Conservation (phyloP, 768 basidiomycete genomes). For the Boletus edulis region DNA sequence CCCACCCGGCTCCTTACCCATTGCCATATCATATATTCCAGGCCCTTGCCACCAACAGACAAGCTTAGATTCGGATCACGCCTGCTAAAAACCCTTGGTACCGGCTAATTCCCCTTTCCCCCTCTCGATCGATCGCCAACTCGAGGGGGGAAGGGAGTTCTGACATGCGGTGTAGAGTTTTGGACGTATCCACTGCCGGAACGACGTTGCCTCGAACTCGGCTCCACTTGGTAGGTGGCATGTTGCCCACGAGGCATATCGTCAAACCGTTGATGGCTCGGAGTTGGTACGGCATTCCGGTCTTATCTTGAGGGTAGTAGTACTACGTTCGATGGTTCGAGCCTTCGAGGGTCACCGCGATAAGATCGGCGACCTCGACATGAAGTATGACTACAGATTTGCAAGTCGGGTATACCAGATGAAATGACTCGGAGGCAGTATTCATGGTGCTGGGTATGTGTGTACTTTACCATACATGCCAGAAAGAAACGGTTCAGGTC, state of each 20-base stretch:
- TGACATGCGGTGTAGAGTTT: slow-evolving; percentile 14
- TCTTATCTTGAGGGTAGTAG: neutral
- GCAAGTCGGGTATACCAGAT: neutral
- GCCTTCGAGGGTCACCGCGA: neutral
- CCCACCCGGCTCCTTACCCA: too few species aligned
- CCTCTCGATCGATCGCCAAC: slow-evolving; percentile 6
- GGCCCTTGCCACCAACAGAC: too few species aligned
- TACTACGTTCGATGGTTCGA: neutral
- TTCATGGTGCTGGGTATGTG: neutral
- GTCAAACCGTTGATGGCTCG: neutral
- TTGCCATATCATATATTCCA: too few species aligned
- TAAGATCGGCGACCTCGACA: slow-evolving; percentile 5
- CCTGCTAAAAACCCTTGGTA: neutral
- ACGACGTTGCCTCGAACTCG: neutral
- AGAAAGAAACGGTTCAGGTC: neutral
- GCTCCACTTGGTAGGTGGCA: slow-evolving; percentile 2
- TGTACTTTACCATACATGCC: neutral
- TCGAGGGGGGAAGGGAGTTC: neutral
- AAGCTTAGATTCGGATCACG: too few species aligned
- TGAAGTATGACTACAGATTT: neutral
- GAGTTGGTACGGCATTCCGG: neutral
- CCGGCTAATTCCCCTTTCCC: neutral
- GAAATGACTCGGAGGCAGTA: neutral
- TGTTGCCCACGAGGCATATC: slow-evolving; percentile 14
- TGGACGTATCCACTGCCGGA: neutral